phyloP scores from a whole-genome alignment of 2,329 filamentous ascomycete genomes.

The Proliferodiscus dingleyae region DNA sequence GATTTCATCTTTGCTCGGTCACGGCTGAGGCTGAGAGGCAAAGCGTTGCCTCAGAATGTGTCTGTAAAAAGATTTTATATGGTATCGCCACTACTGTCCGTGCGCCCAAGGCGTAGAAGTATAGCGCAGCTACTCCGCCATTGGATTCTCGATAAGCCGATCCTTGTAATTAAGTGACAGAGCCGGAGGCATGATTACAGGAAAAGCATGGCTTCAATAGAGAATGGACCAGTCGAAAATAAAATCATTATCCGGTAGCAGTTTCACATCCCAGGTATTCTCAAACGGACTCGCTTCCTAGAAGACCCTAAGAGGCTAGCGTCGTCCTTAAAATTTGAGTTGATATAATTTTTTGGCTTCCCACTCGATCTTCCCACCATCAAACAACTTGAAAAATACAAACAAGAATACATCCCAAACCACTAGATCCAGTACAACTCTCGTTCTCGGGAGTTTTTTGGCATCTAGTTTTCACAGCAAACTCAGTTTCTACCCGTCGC shows the following conservation, averaged over 20 bases:
- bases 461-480: conserved; percentile 42
- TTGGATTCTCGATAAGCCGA: too few species aligned
- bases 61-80: background rate
- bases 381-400: conserved; percentile 19
- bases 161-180: too few species aligned
- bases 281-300: too few species aligned
- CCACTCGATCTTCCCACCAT: conserved; percentile 8
- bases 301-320: too few species aligned
- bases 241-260: too few species aligned
- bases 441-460: conserved; percentile 41
- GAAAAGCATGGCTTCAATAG: too few species aligned
- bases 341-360: conserved; percentile 1
- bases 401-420: conserved; percentile 12
- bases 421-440: conserved; percentile 32
- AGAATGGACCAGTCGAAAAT: too few species aligned
- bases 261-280: too few species aligned
- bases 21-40: background rate
- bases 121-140: too few species aligned
- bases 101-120: too few species aligned
- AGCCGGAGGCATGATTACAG: too few species aligned
- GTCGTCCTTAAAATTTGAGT: conserved; percentile 11
- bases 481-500: conserved; percentile 21
- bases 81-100: too few species aligned
- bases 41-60: background rate
- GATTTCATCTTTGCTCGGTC: conserved; percentile 15